These are phyloP conservation scores for Tephrocybe sp. DNA, from an alignment of 768 basidiomycete species.

Conservation along the genomic window DNA sequence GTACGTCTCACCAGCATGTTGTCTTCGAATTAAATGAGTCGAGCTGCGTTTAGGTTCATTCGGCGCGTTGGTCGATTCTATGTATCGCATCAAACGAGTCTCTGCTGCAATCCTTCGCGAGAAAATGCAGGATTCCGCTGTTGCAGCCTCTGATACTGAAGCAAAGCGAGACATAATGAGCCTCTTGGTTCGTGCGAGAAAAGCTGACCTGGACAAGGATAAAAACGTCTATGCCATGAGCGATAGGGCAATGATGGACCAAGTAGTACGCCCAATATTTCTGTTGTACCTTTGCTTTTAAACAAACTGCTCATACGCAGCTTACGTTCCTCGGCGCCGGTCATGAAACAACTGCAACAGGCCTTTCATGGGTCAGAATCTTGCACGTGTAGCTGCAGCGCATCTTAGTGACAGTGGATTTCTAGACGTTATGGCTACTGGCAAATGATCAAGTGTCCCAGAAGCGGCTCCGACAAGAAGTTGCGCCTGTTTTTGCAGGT, in stretches of 20 bases:
- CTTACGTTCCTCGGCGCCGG: constrained; percentile 48
- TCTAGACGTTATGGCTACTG: constrained; percentile 50
- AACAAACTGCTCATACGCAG: constrained; percentile 16
- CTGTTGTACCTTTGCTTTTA: background rate
- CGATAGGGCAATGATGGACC: constrained; percentile 48
- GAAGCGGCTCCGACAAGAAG: constrained; percentile 49
- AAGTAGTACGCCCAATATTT: constrained; percentile 35
- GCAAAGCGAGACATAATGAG: constrained; percentile 52
- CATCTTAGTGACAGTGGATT: background rate
- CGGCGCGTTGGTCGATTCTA: constrained; percentile 17
- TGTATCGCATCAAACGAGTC: constrained; percentile 40
- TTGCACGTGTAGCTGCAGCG: background rate
- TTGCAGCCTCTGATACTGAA: constrained; percentile 31
- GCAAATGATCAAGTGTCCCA: constrained; percentile 49
- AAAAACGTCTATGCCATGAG: constrained; percentile 40
- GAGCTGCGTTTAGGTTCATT: background rate
- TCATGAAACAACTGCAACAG: constrained; percentile 45
- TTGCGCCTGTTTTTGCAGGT: constrained; percentile 33
- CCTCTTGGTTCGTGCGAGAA: constrained; percentile 43
- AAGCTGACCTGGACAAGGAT: constrained; percentile 32
- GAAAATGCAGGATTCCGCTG: constrained; percentile 34
- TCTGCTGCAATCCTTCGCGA: constrained; percentile 37
- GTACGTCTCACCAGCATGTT: background rate
- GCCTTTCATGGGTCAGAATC: constrained; percentile 43
- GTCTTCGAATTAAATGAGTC: background rate